phyloP scores from a whole-genome alignment of 2,329 filamentous ascomycete genomes.

The Cladosporium austrohemisphaericum region DNA sequence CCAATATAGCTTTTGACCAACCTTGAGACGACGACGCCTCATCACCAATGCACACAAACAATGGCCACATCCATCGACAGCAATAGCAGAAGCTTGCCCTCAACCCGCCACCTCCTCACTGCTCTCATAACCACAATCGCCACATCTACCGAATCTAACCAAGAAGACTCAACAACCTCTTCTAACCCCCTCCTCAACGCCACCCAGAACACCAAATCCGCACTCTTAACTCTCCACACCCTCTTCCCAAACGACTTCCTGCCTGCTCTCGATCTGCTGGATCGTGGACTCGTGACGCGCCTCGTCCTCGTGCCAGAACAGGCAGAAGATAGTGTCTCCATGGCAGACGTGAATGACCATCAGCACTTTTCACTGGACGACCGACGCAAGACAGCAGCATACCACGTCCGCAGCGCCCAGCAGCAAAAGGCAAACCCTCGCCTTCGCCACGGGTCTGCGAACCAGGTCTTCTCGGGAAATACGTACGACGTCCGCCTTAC shows the following conservation, averaged over 20 bases:
- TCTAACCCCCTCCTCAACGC: conserved; percentile 42
- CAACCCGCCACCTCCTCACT: conserved; percentile 25
- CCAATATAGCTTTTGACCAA: too few species aligned
- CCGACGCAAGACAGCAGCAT: conserved; percentile 30
- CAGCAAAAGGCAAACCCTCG: conserved; percentile 28
- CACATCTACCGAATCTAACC: conserved; percentile 22
- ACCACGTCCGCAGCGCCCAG: conserved; percentile 62
- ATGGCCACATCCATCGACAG: too few species aligned
- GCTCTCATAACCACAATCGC: conserved; percentile 28
- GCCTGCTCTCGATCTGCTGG: conserved; percentile 81
- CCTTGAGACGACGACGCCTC: too few species aligned
- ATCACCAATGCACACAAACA: too few species aligned
- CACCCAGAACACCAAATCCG: conserved; percentile 30
- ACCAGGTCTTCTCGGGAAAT: not conserved
- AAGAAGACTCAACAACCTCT: conserved; percentile 23
- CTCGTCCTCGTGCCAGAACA: conserved; percentile 23
- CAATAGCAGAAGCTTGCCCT: too few species aligned
- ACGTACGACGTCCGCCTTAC: conserved; percentile 75
- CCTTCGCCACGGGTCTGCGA: not conserved
- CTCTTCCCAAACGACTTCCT: conserved; percentile 78
- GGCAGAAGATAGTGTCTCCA: not conserved
- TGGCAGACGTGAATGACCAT: too few species aligned
- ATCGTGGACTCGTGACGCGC: conserved; percentile 67
- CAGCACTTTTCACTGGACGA: too few species aligned
- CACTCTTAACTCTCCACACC: conserved; percentile 78